Evolutionary conservation across 73 alveolate genomes (phyloP).

Genomic region (Uronychia binucleata): DNA sequence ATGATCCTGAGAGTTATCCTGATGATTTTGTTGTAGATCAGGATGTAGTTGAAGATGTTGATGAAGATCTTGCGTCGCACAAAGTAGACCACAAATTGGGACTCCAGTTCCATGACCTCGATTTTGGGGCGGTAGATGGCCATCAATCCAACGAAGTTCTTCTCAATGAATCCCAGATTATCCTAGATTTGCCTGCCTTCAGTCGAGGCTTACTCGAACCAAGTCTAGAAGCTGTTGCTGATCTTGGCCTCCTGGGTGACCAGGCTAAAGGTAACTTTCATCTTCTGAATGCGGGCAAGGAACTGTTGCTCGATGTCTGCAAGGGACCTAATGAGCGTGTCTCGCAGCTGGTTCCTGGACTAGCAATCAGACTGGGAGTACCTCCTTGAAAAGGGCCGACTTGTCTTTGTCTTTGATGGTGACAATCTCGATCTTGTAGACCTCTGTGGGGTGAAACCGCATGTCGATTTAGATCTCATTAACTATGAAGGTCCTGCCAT

Average conservation of each 20-base stretch:
- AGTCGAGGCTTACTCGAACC: neutral
- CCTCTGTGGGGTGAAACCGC: neutral
- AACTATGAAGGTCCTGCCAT: conserved; percentile 13
- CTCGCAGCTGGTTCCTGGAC: too few species aligned
- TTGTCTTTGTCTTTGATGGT: conserved; percentile 8
- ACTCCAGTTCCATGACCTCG: neutral
- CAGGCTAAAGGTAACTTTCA: neutral
- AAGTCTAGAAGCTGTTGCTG: neutral
- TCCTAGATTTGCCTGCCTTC: neutral
- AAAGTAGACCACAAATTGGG: neutral
- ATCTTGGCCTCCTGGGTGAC: neutral
- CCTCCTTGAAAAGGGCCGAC: neutral
- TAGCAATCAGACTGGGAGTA: neutral
- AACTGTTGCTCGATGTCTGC: too few species aligned
- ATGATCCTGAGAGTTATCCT: neutral
- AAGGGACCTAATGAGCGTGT: too few species aligned
- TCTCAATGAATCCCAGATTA: neutral
- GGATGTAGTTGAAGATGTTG: neutral
- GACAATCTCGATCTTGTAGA: neutral
- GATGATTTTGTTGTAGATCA: neutral
- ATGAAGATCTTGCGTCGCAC: neutral
- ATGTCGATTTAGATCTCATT: conserved; percentile 9
- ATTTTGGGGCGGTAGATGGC: neutral
- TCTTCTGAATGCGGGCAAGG: too few species aligned
- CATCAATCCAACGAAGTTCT: neutral